Base-by-base conservation (phyloP, 805 yeast species). In the Candida vartiovaarae region DNA sequence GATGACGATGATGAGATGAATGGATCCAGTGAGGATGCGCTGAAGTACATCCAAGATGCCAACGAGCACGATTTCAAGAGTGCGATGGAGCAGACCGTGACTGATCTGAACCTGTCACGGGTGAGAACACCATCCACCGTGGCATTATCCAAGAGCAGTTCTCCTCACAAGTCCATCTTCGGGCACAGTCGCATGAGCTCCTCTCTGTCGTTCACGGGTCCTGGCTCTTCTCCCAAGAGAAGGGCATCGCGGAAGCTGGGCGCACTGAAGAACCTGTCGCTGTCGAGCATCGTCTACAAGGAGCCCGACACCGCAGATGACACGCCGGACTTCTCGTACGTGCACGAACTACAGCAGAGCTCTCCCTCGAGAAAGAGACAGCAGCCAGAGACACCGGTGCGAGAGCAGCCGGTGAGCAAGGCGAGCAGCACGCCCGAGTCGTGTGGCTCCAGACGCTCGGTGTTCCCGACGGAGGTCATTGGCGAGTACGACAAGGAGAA, bases 401-500 rank as follows among this genome's bases (percentile, higher is more conserved):
- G 11, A 9, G 33, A 27, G 1, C 25, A 41, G 27, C 61, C 65
- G 64, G 73, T 62, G 28, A 41, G 34, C 20, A 34, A 42, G 0
- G 51, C 63, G 6, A 57, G 56, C 10, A 47, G 56, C 15, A 51
- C 60, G 2, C 67, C 65, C 2, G 62, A 59, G 11, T 66, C 72
- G 15, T 65, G 62, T 43, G 52, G 59, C 49, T 71, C 75, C 3
- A 61, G 70, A 10, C 67, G 41, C 27, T 54, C 60, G 0, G 72
- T 54, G 47, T 70, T 66, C 33, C 84, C 85, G 1, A 69, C 79
- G 34, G 77, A 71, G 9, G 79, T 76, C 3, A 71, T 79, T 43
- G 84, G 85, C 0, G 78, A 77, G 53, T 80, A 80, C 54, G 86
- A 80, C 53, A 64, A 74, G 52, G 86, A 80, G 56, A 80, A 80